A percentile compares a stretch with the other conserved stretches of the same genome.
Conservation (phyloP, 495 filamentous ascomycete genomes). For the Aspergillus nanangensis region DNA sequence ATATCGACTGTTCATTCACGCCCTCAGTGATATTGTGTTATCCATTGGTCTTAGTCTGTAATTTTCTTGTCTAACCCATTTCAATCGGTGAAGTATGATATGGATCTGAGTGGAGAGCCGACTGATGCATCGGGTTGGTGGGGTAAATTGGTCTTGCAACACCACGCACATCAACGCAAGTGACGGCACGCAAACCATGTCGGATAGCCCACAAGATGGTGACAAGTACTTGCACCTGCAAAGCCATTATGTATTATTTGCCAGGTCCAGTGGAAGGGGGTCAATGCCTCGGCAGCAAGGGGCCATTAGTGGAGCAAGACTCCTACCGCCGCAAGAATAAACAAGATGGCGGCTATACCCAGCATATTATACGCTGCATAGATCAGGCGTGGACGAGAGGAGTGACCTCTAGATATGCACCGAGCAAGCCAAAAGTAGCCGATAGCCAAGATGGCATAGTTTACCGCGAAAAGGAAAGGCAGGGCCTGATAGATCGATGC, state of each 20-base stretch:
- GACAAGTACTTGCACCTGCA: neutral
- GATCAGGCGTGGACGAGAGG: neutral
- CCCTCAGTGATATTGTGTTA: neutral
- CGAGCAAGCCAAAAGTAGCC: no score
- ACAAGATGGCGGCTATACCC: neutral
- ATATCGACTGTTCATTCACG: neutral
- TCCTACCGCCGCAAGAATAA: neutral
- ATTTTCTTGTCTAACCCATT: neutral
- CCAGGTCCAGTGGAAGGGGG: neutral
- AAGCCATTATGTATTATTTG: neutral
- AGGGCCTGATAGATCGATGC: neutral
- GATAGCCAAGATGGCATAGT: no score
- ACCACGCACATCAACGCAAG: neutral
- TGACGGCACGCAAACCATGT: neutral
- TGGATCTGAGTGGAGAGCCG: neutral
- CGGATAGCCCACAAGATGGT: neutral
- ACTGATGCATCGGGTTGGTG: neutral
- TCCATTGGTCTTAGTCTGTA: neutral
- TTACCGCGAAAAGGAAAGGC: neutral
- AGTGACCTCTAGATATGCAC: neutral
- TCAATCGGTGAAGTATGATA: neutral
- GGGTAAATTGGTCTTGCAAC: neutral
- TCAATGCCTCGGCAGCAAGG: neutral
- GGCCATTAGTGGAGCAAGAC: neutral
- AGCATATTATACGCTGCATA: neutral